Evolutionary conservation across 208 protist species (phyloP).

Genomic region (Endotrypanum monterogeii): DNA sequence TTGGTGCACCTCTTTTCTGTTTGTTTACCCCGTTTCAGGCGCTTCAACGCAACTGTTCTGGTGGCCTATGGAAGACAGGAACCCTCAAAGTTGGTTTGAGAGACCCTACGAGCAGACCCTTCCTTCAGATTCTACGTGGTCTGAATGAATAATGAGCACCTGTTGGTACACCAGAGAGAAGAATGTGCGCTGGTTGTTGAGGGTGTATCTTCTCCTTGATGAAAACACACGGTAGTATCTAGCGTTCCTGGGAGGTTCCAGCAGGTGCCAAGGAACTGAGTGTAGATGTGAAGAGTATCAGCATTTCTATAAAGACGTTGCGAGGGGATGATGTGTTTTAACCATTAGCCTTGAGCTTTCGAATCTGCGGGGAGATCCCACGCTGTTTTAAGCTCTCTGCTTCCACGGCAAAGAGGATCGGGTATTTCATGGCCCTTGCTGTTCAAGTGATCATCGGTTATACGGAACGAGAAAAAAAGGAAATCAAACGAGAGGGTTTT

Average conservation of each 20-base stretch:
- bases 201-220: constrained; percentile 54
- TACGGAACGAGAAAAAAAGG: constrained; percentile 32
- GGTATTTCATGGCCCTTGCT: constrained; percentile 17
- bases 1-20: constrained; percentile 46
- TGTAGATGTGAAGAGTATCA: constrained; percentile 3
- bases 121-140: constrained; percentile 32
- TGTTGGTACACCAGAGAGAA: constrained; percentile 44
- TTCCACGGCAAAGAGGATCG: constrained; percentile 30
- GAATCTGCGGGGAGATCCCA: constrained; percentile 52
- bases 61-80: constrained; percentile 22
- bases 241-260: constrained; percentile 36
- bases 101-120: constrained; percentile 39
- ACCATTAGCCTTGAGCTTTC: constrained; percentile 32
- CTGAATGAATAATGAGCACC: constrained; percentile 35
- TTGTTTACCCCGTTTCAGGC: constrained; percentile 41
- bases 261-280: constrained; percentile 46
- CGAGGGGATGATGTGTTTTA: constrained; percentile 30
- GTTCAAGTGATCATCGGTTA: constrained; percentile 34
- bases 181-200: constrained; percentile 40
- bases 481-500: constrained; percentile 42
- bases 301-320: constrained; percentile 9
- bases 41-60: constrained; percentile 26
- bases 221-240: constrained; percentile 58
- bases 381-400: constrained; percentile 57
- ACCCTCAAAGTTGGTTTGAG: constrained; percentile 53